Conservation (phyloP, 2,329 filamentous ascomycete genomes). For the Ilyonectria mors-panacis region DNA sequence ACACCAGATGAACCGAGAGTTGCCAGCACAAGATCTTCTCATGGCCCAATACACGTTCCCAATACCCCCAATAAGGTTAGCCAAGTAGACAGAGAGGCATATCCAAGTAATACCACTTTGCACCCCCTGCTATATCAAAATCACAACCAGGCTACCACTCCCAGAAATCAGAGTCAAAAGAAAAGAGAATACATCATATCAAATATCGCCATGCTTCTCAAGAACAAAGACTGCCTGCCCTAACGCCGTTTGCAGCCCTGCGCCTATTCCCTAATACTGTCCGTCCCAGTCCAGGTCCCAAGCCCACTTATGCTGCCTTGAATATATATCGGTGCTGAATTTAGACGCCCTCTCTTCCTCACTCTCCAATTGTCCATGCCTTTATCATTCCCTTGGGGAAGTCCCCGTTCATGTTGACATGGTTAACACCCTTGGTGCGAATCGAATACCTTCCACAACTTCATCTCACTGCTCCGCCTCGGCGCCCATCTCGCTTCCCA, state of each 20-base stretch:
- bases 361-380: not conserved
- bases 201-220: slow-evolving; percentile 54
- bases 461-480: not conserved
- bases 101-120: slow-evolving; percentile 15
- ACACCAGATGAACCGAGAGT: not conserved
- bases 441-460: slow-evolving; percentile 15
- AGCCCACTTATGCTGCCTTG: slow-evolving; percentile 41
- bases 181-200: slow-evolving; percentile 47
- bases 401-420: slow-evolving; percentile 27
- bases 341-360: slow-evolving; percentile 31
- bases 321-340: slow-evolving; percentile 37
- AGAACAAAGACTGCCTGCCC: slow-evolving; percentile 47
- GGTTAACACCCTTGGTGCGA: slow-evolving; percentile 18
- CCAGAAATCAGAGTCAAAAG: slow-evolving; percentile 30
- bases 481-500: no score
- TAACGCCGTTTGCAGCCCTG: slow-evolving; percentile 50
- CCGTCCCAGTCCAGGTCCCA: slow-evolving; percentile 42
- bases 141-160: slow-evolving; percentile 18
- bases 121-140: slow-evolving; percentile 8
- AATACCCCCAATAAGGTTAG: not conserved
- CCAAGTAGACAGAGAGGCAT: slow-evolving; percentile 7
- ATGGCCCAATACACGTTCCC: not conserved
- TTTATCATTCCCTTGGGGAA: slow-evolving; percentile 16
- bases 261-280: slow-evolving; percentile 40
- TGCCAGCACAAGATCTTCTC: not conserved